A percentile compares a stretch with the other conserved stretches of the same genome.
These are phyloP conservation scores for Linum tenue DNA, from an alignment of 345 rosid species.

Conservation along the genomic window DNA sequence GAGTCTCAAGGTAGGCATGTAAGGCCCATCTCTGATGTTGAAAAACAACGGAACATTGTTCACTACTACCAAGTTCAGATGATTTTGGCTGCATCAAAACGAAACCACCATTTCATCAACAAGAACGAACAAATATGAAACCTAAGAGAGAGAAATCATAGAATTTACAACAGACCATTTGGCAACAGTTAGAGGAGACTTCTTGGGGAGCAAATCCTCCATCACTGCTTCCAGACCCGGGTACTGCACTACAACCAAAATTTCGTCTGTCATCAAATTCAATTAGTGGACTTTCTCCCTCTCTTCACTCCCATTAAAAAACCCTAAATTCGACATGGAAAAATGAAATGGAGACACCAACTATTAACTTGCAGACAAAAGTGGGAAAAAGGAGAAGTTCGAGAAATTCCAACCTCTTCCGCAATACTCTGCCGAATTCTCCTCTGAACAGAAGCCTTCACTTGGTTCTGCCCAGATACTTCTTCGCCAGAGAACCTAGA, in stretches of 20 bases:
- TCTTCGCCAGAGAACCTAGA: constrained; percentile 82
- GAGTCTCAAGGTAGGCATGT: constrained; percentile 94
- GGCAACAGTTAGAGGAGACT: constrained; percentile 71
- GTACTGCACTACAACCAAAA: constrained; percentile 40
- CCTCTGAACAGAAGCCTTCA: constrained; percentile 95
- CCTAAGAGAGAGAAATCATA: not conserved
- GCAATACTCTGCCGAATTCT: constrained; percentile 91
- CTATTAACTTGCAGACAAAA: not conserved
- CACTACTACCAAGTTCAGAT: constrained; percentile 82
- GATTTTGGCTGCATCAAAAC: constrained; percentile 69
- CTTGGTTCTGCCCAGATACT: constrained; percentile 93
- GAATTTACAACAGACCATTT: constrained; percentile 55
- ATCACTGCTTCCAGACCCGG: constrained; percentile 88
- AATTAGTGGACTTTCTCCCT: too few relatives aligned
- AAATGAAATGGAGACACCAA: not conserved
- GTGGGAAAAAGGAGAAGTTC: not conserved
- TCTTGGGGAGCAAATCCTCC: constrained; percentile 97
- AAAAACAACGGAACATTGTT: constrained; percentile 89
- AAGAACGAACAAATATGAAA: not conserved
- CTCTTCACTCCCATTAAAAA: not conserved
- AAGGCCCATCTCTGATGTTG: constrained; percentile 93
- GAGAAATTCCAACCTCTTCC: constrained; percentile 55
- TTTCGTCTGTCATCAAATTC: constrained; percentile 2
- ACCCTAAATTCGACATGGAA: not conserved
- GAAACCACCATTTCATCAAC: not conserved